Base-by-base conservation (phyloP, 2,329 filamentous ascomycete species). In the Pyrenochaeta sp. region DNA sequence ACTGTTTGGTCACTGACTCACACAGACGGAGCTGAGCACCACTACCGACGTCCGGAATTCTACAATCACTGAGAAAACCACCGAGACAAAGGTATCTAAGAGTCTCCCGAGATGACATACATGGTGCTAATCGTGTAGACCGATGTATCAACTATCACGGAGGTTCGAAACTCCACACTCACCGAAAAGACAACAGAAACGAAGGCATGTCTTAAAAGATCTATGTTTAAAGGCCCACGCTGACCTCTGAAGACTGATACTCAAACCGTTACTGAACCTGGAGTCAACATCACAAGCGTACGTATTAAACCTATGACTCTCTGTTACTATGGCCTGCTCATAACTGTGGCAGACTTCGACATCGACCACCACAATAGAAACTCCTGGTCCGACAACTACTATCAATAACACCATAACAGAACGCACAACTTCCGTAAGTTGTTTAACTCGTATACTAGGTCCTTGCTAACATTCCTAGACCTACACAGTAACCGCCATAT, bases 401-500 rank as follows among this genome's bases (percentile, higher is more conserved):
- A 15, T 57, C 24, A 65, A 62, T 27, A 62, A 55, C 28, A 66
- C 64, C 2, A 49, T 61, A 15, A 66, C 59, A 7, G 39, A 61
- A 28, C 27, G 27, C 27, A 56, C 48, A 3, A 67, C 61, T 9
- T 50, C 37, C 28, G 59, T 58, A 32, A 49, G 55, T 34, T 48
- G 15, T 13, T 7, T 6, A 8, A 1, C 3, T 32, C 10, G 3
- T 19, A 12, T 9, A 19, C 8, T 0, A 5, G 32, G 15, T 5
- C 12, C 3, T 15, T 12, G 10, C 54, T 58, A 27, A 61, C 15
- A 3, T 9, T 24, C 10, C 7, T 36, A 59, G 61, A 71, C 64
- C 2, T 48, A 55, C n/a, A 68, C 53, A 1, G 53, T 62, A 8
- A 71, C 67, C 3, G 52, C 58, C 9, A 51, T 71, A 9, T 65